These are phyloP conservation scores for Phytophthora fragariae DNA, from an alignment of 352 stramenopile genomes.

Conservation along the genomic window DNA sequence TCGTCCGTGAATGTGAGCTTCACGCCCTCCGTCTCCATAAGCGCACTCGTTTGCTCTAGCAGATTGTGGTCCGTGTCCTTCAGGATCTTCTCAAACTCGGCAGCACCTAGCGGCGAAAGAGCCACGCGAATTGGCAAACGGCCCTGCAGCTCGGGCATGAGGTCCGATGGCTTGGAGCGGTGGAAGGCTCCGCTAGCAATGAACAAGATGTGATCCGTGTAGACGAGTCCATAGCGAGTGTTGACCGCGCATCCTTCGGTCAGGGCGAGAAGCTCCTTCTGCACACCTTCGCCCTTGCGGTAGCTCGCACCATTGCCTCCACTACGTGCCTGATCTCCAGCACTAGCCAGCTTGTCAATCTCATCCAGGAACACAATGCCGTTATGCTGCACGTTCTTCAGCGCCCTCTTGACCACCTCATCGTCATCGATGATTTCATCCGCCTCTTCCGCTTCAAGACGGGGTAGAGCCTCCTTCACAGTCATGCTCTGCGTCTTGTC, in stretches of 20 bases:
- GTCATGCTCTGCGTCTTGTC: constrained; percentile 68
- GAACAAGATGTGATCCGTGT: constrained; percentile 99
- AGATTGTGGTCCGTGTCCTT: constrained; percentile 97
- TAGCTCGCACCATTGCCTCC: constrained; percentile 81
- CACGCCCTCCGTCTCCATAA: constrained; percentile 97
- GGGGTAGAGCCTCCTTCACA: constrained; percentile 74
- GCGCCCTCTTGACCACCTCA: constrained; percentile 72
- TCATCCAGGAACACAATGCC: constrained; percentile 99
- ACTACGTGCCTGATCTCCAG: constrained; percentile 82
- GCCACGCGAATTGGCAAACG: constrained; percentile 98
- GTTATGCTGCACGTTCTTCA: constrained; percentile 95
- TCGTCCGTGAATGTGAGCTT: constrained; percentile 96
- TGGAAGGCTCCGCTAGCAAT: constrained; percentile 97
- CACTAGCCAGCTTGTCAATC: constrained; percentile 98
- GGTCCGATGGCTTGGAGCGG: constrained; percentile 96
- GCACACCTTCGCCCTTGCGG: constrained; percentile 96
- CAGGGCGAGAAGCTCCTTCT: constrained; percentile 98
- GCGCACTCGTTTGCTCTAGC: constrained; percentile 95
- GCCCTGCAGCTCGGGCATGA: constrained; percentile 98
- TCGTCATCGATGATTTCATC: constrained; percentile 81
- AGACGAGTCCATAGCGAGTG: constrained; percentile 94
- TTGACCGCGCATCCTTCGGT: constrained; percentile 97
- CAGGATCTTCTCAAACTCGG: constrained; percentile 98
- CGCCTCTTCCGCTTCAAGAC: constrained; percentile 78
- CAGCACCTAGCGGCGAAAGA: constrained; percentile 96